Conservation (phyloP, 148 eudicot genomes). For the Vaccinium corymbosum region DNA sequence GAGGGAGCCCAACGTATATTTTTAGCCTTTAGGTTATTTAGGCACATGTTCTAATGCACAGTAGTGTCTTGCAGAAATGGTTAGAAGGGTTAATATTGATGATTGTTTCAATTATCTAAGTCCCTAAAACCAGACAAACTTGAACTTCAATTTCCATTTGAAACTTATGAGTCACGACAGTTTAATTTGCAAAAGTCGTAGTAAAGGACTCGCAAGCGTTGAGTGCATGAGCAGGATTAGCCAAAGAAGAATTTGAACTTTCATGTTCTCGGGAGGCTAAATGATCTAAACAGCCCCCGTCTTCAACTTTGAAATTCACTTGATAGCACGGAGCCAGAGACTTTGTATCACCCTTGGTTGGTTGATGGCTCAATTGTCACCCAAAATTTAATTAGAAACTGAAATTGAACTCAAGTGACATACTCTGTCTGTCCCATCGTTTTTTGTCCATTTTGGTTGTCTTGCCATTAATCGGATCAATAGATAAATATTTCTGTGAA, state of each 20-base stretch:
- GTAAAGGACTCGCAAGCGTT: neutral
- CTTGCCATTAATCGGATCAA: neutral
- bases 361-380: neutral
- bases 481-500: neutral
- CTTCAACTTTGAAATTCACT: neutral
- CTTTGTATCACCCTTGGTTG: neutral
- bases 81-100: neutral
- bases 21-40: neutral
- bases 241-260: neutral
- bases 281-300: neutral
- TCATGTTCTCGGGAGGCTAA: neutral
- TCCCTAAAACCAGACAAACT: neutral
- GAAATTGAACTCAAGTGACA: neutral
- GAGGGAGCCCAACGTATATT: neutral
- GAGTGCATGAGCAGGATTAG: neutral
- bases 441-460: neutral
- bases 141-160: neutral
- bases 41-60: neutral
- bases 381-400: neutral
- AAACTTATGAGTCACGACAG: neutral
- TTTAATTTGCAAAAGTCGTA: neutral
- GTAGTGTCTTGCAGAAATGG: neutral
- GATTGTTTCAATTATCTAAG: neutral
- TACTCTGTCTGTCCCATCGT: neutral
- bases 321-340: neutral